Evolutionary conservation across 306 rosid species (phyloP).

Genomic region (Senna siamea): DNA sequence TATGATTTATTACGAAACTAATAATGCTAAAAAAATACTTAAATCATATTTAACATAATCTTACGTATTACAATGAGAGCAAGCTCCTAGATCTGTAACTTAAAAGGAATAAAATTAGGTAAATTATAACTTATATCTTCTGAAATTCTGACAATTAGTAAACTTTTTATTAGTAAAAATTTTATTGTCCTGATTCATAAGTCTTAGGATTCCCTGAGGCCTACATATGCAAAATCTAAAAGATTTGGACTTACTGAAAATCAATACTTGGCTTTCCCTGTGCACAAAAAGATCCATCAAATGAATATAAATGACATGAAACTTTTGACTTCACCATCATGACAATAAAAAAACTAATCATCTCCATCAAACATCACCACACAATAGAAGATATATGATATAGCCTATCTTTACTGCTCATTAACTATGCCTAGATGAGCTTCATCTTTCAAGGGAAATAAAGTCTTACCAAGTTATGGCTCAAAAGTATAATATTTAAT

Average conservation of each 20-base stretch:
- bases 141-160: not conserved
- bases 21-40: constrained; percentile 22
- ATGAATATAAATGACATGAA: constrained; percentile 46
- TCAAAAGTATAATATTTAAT: no score
- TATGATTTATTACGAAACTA: constrained; percentile 18
- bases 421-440: not conserved
- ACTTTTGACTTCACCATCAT: constrained; percentile 41
- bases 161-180: not conserved
- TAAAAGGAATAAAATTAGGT: constrained; percentile 7
- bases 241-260: constrained; percentile 23
- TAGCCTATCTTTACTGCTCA: not conserved
- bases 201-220: constrained; percentile 62
- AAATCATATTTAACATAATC: constrained; percentile 12
- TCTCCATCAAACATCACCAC: constrained; percentile 9
- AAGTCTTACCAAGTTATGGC: no score
- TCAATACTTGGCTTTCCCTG: constrained; percentile 28
- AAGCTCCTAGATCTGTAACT: constrained; percentile 4
- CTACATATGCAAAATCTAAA: constrained; percentile 37
- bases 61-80: not conserved
- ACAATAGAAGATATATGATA: not conserved
- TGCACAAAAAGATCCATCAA: constrained; percentile 38
- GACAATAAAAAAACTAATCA: constrained; percentile 18
- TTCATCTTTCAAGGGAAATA: no score
- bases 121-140: constrained; percentile 14
- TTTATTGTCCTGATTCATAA: not conserved